These are phyloP conservation scores for Dactylis glomerata DNA, from an alignment of 176 grass and related monocot species.

Conservation along the genomic window DNA sequence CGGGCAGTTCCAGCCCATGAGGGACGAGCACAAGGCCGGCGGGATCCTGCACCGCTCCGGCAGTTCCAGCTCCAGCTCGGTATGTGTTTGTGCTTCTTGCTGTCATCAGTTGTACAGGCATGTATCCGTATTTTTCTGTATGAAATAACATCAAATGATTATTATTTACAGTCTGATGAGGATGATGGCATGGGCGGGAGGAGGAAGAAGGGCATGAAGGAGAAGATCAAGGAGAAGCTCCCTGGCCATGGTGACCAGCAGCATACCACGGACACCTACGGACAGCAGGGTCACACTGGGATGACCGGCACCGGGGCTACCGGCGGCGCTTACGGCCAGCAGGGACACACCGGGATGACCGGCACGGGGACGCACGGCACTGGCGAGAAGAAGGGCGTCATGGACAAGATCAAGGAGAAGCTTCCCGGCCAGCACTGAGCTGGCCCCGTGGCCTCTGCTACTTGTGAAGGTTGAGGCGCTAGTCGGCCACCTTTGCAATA, in stretches of 20 bases:
- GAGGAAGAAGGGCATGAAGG: constrained; percentile 13
- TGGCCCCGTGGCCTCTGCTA: background rate
- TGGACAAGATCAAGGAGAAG: constrained; percentile 16
- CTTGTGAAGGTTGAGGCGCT: background rate
- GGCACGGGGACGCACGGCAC: background rate
- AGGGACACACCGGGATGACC: background rate
- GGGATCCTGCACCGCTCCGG: constrained; percentile 14
- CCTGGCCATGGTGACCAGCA: background rate
- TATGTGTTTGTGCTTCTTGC: background rate
- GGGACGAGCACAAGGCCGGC: background rate
- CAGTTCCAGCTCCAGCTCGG: constrained; percentile 13
- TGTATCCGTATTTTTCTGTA: background rate
- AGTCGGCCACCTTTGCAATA: background rate
- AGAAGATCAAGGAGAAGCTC: constrained; percentile 17
- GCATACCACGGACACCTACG: background rate
- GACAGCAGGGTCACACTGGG: background rate
- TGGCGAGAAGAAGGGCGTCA: constrained; percentile 8
- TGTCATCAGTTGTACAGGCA: background rate
- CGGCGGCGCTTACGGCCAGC: background rate
- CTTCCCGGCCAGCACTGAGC: background rate
- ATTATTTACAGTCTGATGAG: background rate
- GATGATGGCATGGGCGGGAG: constrained; percentile 2
- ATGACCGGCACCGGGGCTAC: background rate
- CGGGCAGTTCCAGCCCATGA: background rate
- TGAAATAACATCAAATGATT: too few species aligned